Evolutionary conservation across 1,284 basidiomycete genomes (phyloP).

Genomic region (Takashimella tepidaria): DNA sequence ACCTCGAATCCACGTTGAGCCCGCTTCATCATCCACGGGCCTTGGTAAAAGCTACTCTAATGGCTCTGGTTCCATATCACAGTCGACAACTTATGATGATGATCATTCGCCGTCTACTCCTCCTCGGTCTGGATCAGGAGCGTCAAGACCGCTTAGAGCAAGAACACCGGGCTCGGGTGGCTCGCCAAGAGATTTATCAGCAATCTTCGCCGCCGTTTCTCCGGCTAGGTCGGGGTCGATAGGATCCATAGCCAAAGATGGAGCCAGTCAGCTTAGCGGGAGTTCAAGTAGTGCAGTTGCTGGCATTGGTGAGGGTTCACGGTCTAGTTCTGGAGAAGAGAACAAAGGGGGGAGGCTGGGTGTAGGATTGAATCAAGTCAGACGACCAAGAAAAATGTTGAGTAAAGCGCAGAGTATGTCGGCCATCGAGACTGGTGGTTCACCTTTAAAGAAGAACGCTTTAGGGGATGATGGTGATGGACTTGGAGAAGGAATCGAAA

Average conservation of each 20-base stretch:
- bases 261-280: neutral
- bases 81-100: neutral
- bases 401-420: constrained; percentile 37
- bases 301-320: neutral
- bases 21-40: neutral
- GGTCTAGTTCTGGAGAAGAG: no score
- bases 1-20: neutral
- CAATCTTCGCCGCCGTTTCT: constrained; percentile 26
- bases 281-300: neutral
- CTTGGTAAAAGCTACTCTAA: neutral
- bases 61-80: neutral
- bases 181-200: constrained; percentile 24
- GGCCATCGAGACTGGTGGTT: neutral
- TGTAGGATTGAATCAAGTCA: neutral
- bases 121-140: neutral
- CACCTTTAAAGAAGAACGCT: neutral
- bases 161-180: neutral
- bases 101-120: neutral
- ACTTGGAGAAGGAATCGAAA: neutral
- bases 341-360: neutral
- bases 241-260: no score
- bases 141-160: neutral
- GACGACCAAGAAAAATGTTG: constrained; percentile 30
- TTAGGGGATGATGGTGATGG: neutral
- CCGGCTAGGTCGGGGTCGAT: no score